Conservation (phyloP, 441 rosid species). For the Gossypium aridum region DNA sequence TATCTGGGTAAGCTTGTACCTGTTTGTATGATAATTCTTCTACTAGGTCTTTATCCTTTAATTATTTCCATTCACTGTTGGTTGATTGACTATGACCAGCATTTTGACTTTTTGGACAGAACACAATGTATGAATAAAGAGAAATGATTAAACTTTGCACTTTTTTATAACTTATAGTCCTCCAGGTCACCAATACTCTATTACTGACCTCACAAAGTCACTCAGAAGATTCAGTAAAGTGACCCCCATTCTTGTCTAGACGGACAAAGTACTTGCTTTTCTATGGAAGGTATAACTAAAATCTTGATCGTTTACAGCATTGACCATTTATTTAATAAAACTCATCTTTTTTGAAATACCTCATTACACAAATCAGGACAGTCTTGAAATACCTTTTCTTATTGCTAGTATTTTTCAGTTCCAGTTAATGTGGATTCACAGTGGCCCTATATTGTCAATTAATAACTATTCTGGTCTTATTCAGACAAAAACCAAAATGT, state of each 20-base stretch:
- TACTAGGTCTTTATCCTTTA: background rate
- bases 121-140: background rate
- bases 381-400: background rate
- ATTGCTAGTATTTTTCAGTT: background rate
- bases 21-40: background rate
- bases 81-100: background rate
- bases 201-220: background rate
- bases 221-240: background rate
- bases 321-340: background rate
- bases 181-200: background rate
- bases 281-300: background rate
- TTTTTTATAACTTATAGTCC: background rate
- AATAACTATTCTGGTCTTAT: background rate
- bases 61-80: background rate
- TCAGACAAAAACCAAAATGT: background rate
- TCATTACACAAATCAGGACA: background rate
- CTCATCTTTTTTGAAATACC: background rate
- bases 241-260: background rate
- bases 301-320: background rate
- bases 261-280: background rate
- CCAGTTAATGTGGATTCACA: background rate
- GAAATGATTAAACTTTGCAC: background rate
- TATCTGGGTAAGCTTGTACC: background rate
- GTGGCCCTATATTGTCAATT: background rate
- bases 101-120: background rate